Evolutionary conservation across 441 rosid species (phyloP), one percentile per base, ranked within the genome.

Genomic region (Euphorbia corollata): DNA sequence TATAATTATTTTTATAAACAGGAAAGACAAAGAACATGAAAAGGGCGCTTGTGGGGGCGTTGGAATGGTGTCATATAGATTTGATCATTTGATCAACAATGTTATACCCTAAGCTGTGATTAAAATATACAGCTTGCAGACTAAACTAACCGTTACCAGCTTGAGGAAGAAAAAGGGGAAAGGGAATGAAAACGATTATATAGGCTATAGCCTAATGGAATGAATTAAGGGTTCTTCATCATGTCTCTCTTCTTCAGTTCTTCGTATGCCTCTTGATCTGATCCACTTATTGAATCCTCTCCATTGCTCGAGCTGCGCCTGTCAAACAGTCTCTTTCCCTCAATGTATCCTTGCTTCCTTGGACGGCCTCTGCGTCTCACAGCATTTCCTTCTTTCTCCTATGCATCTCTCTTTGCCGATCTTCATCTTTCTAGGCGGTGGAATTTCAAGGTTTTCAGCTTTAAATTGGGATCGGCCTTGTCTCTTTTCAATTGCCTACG

Each of bases 241-340:
- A 58, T 85, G 81, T 27, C 78, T 78, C 68, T 85, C 79, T 64
- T 83, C 84, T 7, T 74, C 83, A 10, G 32, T 27, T 27, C 32
- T 27, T 27, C 32, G 32, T 67, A 80, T 39, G 62, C 94, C 62
- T 86, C 90, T 68, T 74, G 85, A 67, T 89, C 99, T 32, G 96
- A 89, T 8, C 80, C 85, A 73, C 86, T 88, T 19, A 89, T 86
- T 34, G 88, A 73, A 70, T 91, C 99, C 66, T 91, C 94, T 63
- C 89, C 32, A 27, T 27, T 27, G 61, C 97, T 86, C 70, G 87
- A 86, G 68, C 85, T 79, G 48, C 83, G 86, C 67, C 79, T 92
- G 53, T 86, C 89, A 70, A 94, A 94, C 60, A 91, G 88, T 81
- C 88, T 88, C 84, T 87, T 94, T 68, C 99, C 94, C 71, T 84